Percentiles rank a stretch among this genome's conserved stretches.
Conservation (phyloP, 2,329 filamentous ascomycete genomes). For the Colletotrichum tropicicola region DNA sequence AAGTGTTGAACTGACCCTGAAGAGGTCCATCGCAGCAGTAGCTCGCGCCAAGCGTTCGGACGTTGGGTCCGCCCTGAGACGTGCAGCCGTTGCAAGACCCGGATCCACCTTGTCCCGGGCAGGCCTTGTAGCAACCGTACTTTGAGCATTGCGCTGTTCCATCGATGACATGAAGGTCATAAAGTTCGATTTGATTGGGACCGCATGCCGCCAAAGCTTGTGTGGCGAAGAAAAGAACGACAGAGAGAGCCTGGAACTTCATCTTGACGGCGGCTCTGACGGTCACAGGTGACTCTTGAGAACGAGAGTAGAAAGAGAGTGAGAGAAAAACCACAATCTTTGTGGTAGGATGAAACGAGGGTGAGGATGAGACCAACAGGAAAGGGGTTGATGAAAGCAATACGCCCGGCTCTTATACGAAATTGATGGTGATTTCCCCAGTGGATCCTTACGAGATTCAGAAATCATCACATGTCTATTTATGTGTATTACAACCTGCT, state of each 20-base stretch:
- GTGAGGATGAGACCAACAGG: background rate
- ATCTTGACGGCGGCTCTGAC: background rate
- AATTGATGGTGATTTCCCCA: background rate
- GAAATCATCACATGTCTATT: no score
- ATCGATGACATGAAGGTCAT: background rate
- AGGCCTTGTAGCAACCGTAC: background rate
- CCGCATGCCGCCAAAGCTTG: background rate
- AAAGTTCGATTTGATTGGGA: background rate
- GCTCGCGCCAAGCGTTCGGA: background rate
- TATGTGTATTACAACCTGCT: no score
- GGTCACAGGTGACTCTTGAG: background rate
- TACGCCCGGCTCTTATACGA: background rate
- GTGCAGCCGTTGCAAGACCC: slow-evolving; percentile 4
- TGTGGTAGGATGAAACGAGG: no score
- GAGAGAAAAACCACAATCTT: no score
- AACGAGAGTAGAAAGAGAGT: background rate
- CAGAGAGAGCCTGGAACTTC: slow-evolving; percentile 1
- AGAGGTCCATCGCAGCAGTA: slow-evolving; percentile 3
- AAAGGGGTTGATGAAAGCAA: background rate
- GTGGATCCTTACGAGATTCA: background rate
- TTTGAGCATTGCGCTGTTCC: background rate
- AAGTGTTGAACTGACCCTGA: background rate
- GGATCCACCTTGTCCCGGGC: background rate
- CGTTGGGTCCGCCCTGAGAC: background rate
- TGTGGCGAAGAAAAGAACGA: background rate